Percentiles rank a stretch among this genome's conserved stretches.
Conservation (phyloP, 2,329 filamentous ascomycete species). For the Paramyrothecium sp. region DNA sequence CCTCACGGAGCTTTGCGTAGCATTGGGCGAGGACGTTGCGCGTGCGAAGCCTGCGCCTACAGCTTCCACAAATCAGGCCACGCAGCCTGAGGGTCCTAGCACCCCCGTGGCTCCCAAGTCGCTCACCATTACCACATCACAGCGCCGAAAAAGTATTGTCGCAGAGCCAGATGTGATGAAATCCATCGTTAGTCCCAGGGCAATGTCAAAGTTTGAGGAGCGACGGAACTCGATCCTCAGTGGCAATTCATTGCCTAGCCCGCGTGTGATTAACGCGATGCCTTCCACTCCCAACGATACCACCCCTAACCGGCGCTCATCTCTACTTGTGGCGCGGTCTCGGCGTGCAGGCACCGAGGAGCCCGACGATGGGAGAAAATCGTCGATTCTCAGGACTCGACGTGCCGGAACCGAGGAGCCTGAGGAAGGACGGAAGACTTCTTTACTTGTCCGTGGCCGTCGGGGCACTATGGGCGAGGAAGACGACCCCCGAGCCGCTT, state of each 20-base stretch:
- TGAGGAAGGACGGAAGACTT: slow-evolving; percentile 42
- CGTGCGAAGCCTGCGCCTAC: slow-evolving; percentile 29
- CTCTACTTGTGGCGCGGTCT: slow-evolving; percentile 44
- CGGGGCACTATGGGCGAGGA: slow-evolving; percentile 46
- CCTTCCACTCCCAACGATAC: slow-evolving; percentile 40
- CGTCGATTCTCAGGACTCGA: slow-evolving; percentile 45
- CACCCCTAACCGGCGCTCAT: slow-evolving; percentile 46
- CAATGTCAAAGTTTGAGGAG: slow-evolving; percentile 53
- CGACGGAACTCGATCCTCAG: slow-evolving; percentile 46
- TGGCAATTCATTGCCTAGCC: slow-evolving; percentile 42
- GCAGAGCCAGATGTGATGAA: slow-evolving; percentile 37
- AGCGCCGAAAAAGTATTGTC: slow-evolving; percentile 40
- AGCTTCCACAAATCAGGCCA: slow-evolving; percentile 7
- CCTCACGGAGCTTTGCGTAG: slow-evolving; percentile 87
- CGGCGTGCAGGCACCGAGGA: slow-evolving; percentile 50
- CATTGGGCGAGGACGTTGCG: slow-evolving; percentile 63
- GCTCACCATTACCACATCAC: slow-evolving; percentile 29
- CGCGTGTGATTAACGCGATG: slow-evolving; percentile 37
- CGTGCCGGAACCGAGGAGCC: slow-evolving; percentile 47
- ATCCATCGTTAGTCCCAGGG: slow-evolving; percentile 43
- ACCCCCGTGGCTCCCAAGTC: slow-evolving; percentile 47
- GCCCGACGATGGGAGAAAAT: slow-evolving; percentile 47
- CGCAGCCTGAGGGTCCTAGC: slow-evolving; percentile 22
- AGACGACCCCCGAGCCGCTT: slow-evolving; percentile 55
- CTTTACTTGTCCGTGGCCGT: slow-evolving; percentile 43